These are phyloP conservation scores for Coemansia sp. DNA, from an alignment of 192 early-diverging fungal genomes.

Conservation along the genomic window DNA sequence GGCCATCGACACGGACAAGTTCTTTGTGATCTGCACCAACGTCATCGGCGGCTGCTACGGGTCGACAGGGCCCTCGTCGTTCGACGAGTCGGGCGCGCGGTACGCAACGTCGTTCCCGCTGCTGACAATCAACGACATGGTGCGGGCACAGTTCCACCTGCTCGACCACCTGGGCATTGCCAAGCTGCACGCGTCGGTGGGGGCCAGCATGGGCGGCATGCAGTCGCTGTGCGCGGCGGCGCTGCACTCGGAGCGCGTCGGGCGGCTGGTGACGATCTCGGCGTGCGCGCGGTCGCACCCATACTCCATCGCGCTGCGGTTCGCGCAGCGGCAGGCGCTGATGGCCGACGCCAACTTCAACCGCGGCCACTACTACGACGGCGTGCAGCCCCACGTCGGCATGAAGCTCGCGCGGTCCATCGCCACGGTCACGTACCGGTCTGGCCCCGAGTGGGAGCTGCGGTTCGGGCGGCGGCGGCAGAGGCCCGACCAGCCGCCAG, in stretches of 20 bases:
- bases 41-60: slow-evolving; percentile 97
- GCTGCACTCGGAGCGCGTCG: slow-evolving; percentile 81
- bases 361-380: slow-evolving; percentile 90
- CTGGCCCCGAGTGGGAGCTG: slow-evolving; percentile 97
- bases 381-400: slow-evolving; percentile 84
- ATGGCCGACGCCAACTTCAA: slow-evolving; percentile 98
- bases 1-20: slow-evolving; percentile 91
- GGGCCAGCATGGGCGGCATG: slow-evolving; percentile 96
- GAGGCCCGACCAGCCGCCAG: slow-evolving; percentile 71
- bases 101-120: slow-evolving; percentile 93
- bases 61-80: slow-evolving; percentile 84
- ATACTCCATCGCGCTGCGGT: slow-evolving; percentile 92
- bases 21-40: slow-evolving; percentile 95
- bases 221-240: slow-evolving; percentile 85
- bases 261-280: slow-evolving; percentile 80
- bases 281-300: slow-evolving; percentile 94
- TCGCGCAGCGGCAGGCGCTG: slow-evolving; percentile 84
- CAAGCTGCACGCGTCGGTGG: slow-evolving; percentile 86
- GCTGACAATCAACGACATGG: slow-evolving; percentile 93
- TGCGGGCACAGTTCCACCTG: slow-evolving; percentile 90
- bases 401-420: slow-evolving; percentile 97
- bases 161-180: slow-evolving; percentile 79
- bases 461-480: slow-evolving; percentile 88
- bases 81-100: slow-evolving; percentile 74
- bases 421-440: slow-evolving; percentile 92